Percentiles rank a stretch among this genome's conserved stretches.
Evolutionary conservation across 768 basidiomycete species (phyloP).

Genomic region (Dioszegia aurantiaca): DNA sequence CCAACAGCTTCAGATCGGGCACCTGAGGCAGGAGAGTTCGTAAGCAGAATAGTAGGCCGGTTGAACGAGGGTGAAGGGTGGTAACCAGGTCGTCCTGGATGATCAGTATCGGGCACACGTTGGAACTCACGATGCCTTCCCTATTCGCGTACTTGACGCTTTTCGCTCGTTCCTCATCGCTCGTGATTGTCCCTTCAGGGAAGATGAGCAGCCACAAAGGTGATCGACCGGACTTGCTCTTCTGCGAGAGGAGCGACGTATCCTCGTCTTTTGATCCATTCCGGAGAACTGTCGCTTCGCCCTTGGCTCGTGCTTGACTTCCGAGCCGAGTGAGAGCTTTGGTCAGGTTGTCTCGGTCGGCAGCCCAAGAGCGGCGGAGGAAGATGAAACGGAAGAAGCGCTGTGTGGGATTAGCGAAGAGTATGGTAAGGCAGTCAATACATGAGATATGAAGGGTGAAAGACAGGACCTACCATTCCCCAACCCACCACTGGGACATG

Average conservation of each 20-base stretch:
- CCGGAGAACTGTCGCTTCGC: slow-evolving; percentile 9
- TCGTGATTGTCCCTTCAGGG: slow-evolving; percentile 93
- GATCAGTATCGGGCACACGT: background rate
- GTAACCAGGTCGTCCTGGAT: slow-evolving; percentile 72
- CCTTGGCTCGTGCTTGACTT: slow-evolving; percentile 40
- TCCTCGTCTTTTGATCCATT: slow-evolving; percentile 4
- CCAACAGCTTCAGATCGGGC: slow-evolving; percentile 74
- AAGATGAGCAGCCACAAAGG: slow-evolving; percentile 83
- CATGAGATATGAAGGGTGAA: background rate
- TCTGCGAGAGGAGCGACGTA: slow-evolving; percentile 5
- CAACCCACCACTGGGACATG: slow-evolving; percentile 83
- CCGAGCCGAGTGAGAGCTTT: slow-evolving; percentile 68
- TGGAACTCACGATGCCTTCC: slow-evolving; percentile 71
- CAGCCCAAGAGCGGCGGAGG: slow-evolving; percentile 83
- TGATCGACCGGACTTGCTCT: slow-evolving; percentile 12
- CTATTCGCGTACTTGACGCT: slow-evolving; percentile 86
- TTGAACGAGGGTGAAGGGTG: slow-evolving; percentile 84
- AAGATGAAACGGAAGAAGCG: slow-evolving; percentile 94
- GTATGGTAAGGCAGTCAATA: background rate
- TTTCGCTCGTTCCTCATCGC: slow-evolving; percentile 75
- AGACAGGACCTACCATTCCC: slow-evolving; percentile 57
- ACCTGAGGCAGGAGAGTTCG: slow-evolving; percentile 75
- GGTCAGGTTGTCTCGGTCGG: slow-evolving; percentile 69
- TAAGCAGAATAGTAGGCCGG: slow-evolving; percentile 80
- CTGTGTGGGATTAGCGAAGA: slow-evolving; percentile 56